A percentile compares a stretch with the other conserved stretches of the same genome.
Evolutionary conservation across 768 basidiomycete genomes (phyloP).

Genomic region (Agrocybe chaxingu): DNA sequence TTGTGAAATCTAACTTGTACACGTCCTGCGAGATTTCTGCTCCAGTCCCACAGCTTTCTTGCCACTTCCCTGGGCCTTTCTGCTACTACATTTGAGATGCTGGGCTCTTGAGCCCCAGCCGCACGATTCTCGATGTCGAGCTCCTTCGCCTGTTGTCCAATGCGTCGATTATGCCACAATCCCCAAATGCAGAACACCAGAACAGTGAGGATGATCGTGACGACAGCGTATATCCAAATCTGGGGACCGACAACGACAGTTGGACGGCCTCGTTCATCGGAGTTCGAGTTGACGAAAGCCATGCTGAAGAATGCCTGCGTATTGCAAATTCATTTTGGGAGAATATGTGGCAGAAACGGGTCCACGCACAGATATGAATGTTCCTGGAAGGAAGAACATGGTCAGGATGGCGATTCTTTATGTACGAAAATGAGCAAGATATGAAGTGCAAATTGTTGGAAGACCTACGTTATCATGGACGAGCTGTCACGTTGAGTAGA

Average conservation of each 20-base stretch:
- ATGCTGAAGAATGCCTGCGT: constrained; percentile 9
- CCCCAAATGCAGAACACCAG: constrained; percentile 8
- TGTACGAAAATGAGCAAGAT: neutral
- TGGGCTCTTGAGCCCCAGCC: too few relatives aligned
- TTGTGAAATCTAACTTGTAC: too few relatives aligned
- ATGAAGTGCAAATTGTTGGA: too few relatives aligned
- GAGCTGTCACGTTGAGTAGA: constrained; percentile 7
- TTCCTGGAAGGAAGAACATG: constrained; percentile 10
- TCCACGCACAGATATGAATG: constrained; percentile 8
- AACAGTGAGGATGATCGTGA: constrained; percentile 8
- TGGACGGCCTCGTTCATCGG: neutral
- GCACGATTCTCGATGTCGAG: too few relatives aligned
- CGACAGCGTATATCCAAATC: constrained; percentile 7
- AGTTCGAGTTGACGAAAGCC: constrained; percentile 6
- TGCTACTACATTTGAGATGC: too few relatives aligned
- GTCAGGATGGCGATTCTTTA: constrained; percentile 7
- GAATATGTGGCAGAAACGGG: neutral
- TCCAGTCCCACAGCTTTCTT: too few relatives aligned
- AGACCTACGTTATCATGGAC: constrained; percentile 10
- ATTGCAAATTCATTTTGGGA: neutral
- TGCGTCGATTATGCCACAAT: neutral
- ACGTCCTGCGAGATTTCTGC: too few relatives aligned
- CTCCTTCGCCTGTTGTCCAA: too few relatives aligned
- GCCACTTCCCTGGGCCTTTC: too few relatives aligned
- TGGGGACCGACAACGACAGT: constrained; percentile 1